Percentiles rank a stretch among this genome's conserved stretches.
Conservation (phyloP, 1,139 yeast species). For the Diutina rugosa region DNA sequence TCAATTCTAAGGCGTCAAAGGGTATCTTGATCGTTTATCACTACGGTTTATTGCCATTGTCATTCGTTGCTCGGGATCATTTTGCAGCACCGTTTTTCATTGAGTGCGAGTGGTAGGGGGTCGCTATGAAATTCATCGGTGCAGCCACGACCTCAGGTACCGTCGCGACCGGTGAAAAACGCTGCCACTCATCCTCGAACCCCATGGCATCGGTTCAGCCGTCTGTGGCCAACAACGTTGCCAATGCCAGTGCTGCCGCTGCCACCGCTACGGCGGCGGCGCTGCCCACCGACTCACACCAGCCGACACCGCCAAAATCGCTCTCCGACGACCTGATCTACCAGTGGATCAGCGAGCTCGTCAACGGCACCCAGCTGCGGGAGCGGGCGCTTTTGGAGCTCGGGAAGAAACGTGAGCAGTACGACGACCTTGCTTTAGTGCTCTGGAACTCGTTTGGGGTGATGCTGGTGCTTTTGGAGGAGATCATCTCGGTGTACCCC, state of each 20-base stretch:
- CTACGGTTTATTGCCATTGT: no score
- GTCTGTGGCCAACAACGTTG: neutral
- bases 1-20: no score
- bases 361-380: constrained; percentile 68
- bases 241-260: neutral
- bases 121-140: no score
- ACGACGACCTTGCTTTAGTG: constrained; percentile 85
- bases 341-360: constrained; percentile 82
- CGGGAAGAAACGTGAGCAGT: constrained; percentile 89
- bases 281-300: neutral
- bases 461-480: constrained; percentile 83
- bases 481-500: constrained; percentile 83
- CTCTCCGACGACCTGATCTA: constrained; percentile 78
- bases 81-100: no score
- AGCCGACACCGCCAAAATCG: constrained; percentile 11
- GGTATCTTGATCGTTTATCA: no score
- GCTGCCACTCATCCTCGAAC: neutral
- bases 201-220: neutral
- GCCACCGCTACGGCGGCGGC: neutral
- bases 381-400: constrained; percentile 87
- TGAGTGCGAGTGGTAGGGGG: no score
- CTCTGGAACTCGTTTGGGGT: constrained; percentile 96
- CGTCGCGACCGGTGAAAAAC: neutral
- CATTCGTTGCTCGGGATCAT: no score
- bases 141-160: no score